Evolutionary conservation across 1,139 yeast species (phyloP).

Genomic region (Saccharomycopsis crataegensis): DNA sequence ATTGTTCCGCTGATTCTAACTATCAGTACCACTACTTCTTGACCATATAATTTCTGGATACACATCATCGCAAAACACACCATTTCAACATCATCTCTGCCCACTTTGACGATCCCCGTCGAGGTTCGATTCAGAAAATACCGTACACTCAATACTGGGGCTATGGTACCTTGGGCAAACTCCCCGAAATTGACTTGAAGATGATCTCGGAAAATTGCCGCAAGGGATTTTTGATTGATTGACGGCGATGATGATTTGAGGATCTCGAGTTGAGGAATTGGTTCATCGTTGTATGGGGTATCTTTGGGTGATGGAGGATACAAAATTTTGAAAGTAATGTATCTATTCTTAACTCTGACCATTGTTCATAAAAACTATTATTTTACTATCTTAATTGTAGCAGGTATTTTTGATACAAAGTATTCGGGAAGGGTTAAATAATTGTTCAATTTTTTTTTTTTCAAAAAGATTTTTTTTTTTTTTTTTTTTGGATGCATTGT

Average conservation of each 20-base stretch:
- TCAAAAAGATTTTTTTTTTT: not conserved
- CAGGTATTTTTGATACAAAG: not conserved
- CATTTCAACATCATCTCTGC: constrained; percentile 32
- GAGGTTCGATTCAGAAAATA: constrained; percentile 44
- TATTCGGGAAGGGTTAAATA: not conserved
- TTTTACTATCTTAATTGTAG: not conserved
- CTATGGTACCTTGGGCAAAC: constrained; percentile 36
- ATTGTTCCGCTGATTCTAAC: constrained; percentile 44
- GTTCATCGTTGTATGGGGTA: not conserved
- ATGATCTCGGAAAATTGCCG: constrained; percentile 30
- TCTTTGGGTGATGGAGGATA: constrained; percentile 14
- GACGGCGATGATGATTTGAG: constrained; percentile 35
- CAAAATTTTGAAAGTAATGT: constrained; percentile 25
- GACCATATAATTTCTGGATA: constrained; percentile 16
- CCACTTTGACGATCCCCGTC: constrained; percentile 41
- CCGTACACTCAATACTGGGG: constrained; percentile 34
- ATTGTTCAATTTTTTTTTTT: not conserved
- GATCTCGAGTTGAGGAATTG: constrained; percentile 31
- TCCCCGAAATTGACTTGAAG: constrained; percentile 41
- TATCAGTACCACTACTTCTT: constrained; percentile 26
- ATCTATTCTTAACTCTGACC: constrained; percentile 32
- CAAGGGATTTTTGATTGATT: constrained; percentile 32
- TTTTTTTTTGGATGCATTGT: too few relatives aligned
- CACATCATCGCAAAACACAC: constrained; percentile 37
- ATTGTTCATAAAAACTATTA: constrained; percentile 19